phyloP scores from a whole-genome alignment of 2,329 filamentous ascomycete species.

The Fusarium citri region DNA sequence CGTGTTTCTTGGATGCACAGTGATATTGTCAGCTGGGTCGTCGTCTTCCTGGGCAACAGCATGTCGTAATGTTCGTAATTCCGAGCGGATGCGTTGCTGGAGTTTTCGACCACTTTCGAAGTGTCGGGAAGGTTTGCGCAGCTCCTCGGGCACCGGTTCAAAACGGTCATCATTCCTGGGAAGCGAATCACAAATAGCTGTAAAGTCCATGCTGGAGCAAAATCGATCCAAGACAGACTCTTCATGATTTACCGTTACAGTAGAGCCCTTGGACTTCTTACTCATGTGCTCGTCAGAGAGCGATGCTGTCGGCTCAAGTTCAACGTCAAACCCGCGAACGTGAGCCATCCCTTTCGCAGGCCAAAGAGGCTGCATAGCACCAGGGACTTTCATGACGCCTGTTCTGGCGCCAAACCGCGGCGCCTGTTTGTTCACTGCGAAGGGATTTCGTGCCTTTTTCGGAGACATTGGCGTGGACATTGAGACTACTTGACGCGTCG shows the following conservation, averaged over 20 bases:
- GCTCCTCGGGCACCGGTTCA: slow-evolving; percentile 57
- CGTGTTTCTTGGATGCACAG: slow-evolving; percentile 34
- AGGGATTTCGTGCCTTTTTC: slow-evolving; percentile 52
- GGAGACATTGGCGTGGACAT: slow-evolving; percentile 67
- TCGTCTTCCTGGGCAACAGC: slow-evolving; percentile 22
- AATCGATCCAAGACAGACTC: slow-evolving; percentile 59
- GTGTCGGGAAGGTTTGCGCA: slow-evolving; percentile 66
- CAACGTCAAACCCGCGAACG: slow-evolving; percentile 61
- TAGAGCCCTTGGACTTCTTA: slow-evolving; percentile 64
- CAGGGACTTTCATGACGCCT: slow-evolving; percentile 69
- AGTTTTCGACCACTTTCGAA: slow-evolving; percentile 69
- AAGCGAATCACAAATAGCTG: slow-evolving; percentile 45
- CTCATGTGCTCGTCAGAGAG: slow-evolving; percentile 18
- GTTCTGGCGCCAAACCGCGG: slow-evolving; percentile 60
- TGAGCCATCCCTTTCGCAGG: slow-evolving; percentile 74
- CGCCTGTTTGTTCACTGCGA: slow-evolving; percentile 47
- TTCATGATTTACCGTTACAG: slow-evolving; percentile 52
- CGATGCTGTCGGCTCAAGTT: background rate
- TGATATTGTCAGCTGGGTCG: slow-evolving; percentile 53
- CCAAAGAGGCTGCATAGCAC: slow-evolving; percentile 76
- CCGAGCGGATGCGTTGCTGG: slow-evolving; percentile 59
- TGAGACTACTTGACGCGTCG: slow-evolving; percentile 57
- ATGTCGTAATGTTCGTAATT: slow-evolving; percentile 55
- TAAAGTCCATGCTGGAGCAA: slow-evolving; percentile 44
- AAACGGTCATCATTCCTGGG: slow-evolving; percentile 54